phyloP scores from a whole-genome alignment of 2,329 filamentous ascomycete genomes.

The Cercospora brassicicola region DNA sequence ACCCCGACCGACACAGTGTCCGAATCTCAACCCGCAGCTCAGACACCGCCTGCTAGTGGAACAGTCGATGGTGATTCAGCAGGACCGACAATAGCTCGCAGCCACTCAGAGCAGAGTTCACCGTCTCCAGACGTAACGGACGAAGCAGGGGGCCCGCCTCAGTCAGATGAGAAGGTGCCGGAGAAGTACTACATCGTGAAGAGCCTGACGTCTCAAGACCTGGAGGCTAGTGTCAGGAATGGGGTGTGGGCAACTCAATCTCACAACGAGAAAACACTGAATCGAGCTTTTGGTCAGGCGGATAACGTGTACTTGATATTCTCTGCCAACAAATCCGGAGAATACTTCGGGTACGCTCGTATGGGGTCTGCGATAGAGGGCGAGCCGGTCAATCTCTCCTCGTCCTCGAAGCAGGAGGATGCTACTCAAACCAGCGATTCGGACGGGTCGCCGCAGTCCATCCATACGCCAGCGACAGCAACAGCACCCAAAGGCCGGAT shows the following conservation, averaged over 20 bases:
- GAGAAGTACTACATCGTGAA: constrained; percentile 92
- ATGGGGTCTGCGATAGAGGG: constrained; percentile 85
- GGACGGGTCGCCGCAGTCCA: constrained; percentile 72
- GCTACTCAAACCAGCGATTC: constrained; percentile 17
- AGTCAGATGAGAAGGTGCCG: constrained; percentile 45
- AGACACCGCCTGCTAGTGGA: constrained; percentile 15
- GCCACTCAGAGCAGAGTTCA: constrained; percentile 18
- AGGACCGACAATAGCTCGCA: constrained; percentile 30
- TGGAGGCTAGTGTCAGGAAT: constrained; percentile 83
- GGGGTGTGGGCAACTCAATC: constrained; percentile 92
- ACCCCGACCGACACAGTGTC: constrained; percentile 18
- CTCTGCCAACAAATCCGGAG: constrained; percentile 94
- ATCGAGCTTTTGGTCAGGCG: constrained; percentile 75
- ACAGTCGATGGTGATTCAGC: constrained; percentile 8
- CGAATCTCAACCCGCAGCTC: constrained; percentile 25
- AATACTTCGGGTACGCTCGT: constrained; percentile 92
- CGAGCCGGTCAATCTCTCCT: constrained; percentile 48
- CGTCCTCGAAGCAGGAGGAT: constrained; percentile 18
- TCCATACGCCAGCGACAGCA: constrained; percentile 74
- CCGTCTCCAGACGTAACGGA: neutral
- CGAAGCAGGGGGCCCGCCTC: neutral
- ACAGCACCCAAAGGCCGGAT: constrained; percentile 79
- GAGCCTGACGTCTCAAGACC: constrained; percentile 84
- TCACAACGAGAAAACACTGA: constrained; percentile 84
- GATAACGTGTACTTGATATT: constrained; percentile 91